A percentile compares a stretch with the other conserved stretches of the same genome.
These are phyloP conservation scores for Syzygium aromaticum DNA, from an alignment of 345 rosid genomes.

Conservation along the genomic window DNA sequence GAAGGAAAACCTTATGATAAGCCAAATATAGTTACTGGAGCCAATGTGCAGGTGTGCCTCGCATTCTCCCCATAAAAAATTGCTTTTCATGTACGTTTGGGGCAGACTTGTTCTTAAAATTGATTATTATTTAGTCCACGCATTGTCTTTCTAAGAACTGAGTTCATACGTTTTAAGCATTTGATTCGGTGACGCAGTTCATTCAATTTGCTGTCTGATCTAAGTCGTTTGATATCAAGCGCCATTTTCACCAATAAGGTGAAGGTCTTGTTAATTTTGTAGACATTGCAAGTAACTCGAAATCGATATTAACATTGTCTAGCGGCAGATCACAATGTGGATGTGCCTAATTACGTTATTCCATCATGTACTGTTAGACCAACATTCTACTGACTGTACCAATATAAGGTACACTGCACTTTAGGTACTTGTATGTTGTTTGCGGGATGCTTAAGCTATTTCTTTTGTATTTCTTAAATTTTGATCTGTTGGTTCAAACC, in stretches of 20 bases:
- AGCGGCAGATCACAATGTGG: background rate
- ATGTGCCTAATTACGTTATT: background rate
- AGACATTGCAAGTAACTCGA: background rate
- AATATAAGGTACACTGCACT: background rate
- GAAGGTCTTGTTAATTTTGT: background rate
- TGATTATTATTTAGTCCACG: background rate
- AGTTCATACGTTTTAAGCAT: background rate
- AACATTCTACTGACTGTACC: background rate
- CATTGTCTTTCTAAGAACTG: background rate
- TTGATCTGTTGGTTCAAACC: background rate
- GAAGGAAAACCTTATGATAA: slow-evolving; percentile 29
- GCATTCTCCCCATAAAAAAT: background rate
- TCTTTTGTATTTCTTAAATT: background rate
- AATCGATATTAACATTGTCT: background rate
- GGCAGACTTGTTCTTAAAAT: background rate
- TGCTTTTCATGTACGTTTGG: background rate
- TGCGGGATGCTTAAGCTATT: background rate
- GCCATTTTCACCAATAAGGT: background rate
- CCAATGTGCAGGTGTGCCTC: slow-evolving; percentile 27
- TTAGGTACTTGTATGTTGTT: background rate
- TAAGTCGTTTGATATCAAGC: background rate
- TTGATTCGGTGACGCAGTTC: background rate
- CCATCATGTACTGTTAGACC: background rate
- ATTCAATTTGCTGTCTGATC: background rate
- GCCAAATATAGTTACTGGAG: slow-evolving; percentile 44